Conservation (phyloP, 2,329 filamentous ascomycete genomes). For the Scopulariopsis brevicaulis region DNA sequence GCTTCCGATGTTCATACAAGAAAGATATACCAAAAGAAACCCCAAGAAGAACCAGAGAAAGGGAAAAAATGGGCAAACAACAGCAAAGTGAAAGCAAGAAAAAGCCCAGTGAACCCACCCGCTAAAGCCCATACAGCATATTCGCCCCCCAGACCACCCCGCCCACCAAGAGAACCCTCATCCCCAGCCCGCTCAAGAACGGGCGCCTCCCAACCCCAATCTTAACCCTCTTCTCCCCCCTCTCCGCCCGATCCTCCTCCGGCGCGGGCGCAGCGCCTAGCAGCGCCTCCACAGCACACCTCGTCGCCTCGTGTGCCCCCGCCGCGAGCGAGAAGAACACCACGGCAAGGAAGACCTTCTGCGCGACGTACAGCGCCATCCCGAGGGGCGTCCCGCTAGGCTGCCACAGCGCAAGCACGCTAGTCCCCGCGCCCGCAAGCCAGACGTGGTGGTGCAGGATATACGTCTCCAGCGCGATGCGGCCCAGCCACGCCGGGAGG, state of each 20-base stretch:
- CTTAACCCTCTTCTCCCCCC: not conserved
- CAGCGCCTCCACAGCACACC: not conserved
- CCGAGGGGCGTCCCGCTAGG: not conserved
- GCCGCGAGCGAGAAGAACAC: constrained; percentile 1
- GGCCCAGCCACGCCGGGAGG: constrained; percentile 26
- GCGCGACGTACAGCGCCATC: not conserved
- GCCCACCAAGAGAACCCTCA: not conserved
- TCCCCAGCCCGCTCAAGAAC: not conserved
- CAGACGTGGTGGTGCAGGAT: constrained; percentile 51
- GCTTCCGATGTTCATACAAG: too few relatives aligned
- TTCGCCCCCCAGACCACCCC: not conserved
- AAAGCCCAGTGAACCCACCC: not conserved
- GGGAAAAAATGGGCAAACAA: too few relatives aligned
- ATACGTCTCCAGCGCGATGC: constrained; percentile 46
- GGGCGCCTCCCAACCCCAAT: not conserved
- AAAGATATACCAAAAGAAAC: not conserved
- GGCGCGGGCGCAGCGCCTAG: not conserved
- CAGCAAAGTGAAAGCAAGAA: too few relatives aligned
- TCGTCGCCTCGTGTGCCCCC: not conserved
- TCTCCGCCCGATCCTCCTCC: not conserved
- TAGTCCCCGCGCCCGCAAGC: constrained; percentile 28
- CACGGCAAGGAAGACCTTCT: not conserved
- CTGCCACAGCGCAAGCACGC: not conserved
- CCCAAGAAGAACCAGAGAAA: not conserved
- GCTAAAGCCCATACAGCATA: not conserved